Conservation (phyloP, 176 grass and related monocot species). For the Zea luxurians region DNA sequence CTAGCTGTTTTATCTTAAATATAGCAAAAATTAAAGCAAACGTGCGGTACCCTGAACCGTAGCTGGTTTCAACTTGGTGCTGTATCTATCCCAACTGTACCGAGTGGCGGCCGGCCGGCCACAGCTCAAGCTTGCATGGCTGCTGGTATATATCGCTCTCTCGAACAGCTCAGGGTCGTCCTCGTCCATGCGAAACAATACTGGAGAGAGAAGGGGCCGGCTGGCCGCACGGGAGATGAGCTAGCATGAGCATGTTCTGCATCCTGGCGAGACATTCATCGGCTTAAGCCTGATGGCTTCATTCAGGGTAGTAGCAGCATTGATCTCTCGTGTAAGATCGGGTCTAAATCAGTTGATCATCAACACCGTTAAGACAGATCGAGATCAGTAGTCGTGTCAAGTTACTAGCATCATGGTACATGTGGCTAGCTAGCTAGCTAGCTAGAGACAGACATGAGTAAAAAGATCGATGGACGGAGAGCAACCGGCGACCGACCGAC, state of each 20-base stretch:
- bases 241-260: not conserved
- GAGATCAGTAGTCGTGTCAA: not conserved
- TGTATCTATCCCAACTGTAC: no score
- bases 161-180: no score
- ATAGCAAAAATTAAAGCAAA: not conserved
- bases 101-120: no score
- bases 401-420: not conserved
- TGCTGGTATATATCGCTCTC: no score
- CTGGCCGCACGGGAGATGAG: not conserved
- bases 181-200: no score
- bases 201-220: not conserved
- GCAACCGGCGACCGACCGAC: not conserved
- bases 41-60: not conserved
- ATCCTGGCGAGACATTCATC: not conserved
- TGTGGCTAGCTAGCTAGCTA: no score
- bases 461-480: not conserved
- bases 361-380: no score
- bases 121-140: no score
- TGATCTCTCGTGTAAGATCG: no score
- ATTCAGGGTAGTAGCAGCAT: not conserved
- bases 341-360: no score
- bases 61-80: not conserved
- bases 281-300: not conserved
- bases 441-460: not conserved
- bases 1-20: not conserved